Evolutionary conservation across 202 grass and related monocot species (phyloP), one percentile per base, ranked within the genome.

Genomic region (Panicum virgatum): DNA sequence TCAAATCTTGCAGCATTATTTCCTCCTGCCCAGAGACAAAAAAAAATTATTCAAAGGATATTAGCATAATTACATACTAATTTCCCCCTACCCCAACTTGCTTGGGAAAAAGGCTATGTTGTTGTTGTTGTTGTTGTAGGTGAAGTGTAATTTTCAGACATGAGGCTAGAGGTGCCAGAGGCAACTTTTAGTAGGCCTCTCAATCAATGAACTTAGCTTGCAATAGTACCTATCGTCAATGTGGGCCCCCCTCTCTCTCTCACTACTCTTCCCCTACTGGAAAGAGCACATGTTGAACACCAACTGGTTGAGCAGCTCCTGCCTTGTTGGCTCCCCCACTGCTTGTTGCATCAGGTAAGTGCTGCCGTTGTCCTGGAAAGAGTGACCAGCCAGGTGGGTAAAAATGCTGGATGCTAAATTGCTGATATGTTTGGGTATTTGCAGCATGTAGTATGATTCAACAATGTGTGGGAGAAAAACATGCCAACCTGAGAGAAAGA

Each of bases 221-320:
- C 56, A 72, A 12, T 18, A 62, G 66, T 83, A 90, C 88, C 88
- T 90, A 65, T 90, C 83, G 84, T 86, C 80, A 87, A 86, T 80
- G 69, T 86, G 84, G 88, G 80, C 47, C 15, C 77, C 52, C 36
- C 80, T n/a, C n/a, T n/a, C 46, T 52, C 61, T 79, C 30, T 69
- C 27, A 73, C 62, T n/a, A 77, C 60, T 82, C 62, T 85, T 51
- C 73, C 70, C 66, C 88, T 93, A 96, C 77, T 90, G 88, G 86
- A 96, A 96, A 77, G 88, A 88, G 80, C 80, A 89, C 83, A 89
- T 83, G 79, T 92, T 86, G 73, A 93, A 96, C 70, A 91, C 80
- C 57, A 96, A 26, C 81, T 92, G 85, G 82, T 91, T 80, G 73
- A 96, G 86, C 27, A 91, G 73, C 57, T 90, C 88, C 14, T 87